Base-by-base conservation (phyloP, 2,329 filamentous ascomycete species). In the Rhexocercosporidium sp. region DNA sequence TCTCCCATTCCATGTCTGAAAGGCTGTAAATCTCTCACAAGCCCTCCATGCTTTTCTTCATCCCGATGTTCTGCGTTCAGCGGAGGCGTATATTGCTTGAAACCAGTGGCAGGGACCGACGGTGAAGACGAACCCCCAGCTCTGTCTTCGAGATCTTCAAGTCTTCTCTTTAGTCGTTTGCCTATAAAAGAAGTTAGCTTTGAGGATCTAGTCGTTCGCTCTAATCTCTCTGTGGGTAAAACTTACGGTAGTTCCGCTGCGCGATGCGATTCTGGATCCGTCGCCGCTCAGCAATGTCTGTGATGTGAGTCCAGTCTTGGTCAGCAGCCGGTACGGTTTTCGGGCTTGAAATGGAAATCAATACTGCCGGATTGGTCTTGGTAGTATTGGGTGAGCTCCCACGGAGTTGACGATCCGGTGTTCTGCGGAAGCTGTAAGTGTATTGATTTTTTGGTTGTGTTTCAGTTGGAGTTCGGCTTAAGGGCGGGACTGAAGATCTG, bases 221-320 rank as follows among this genome's bases (percentile, higher is more conserved):
- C 34, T 2, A 14, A 4, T 31, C 18, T 18, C 8, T 14, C 14
- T 4, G 20, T 4, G 9, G 29, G 3, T 1, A 12, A 39, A 3
- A 65, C 62, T 51, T 49, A 59, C 51, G 39, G 20, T 65, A 65
- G 20, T 65, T 65, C 31, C 62, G 59, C 44, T 65, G 53, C 3
- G 53, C 54, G 5, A 51, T 59, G 1, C 91, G 54, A 20, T 65
- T 65, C 25, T 65, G 62, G 22, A 65, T 51, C 5, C 88, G 84
- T 44, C 62, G 49, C 37, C 62, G 34, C 41, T 64, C 53, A 8
- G 53, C 54, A 16, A 65, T 46, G 16, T 65, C 62, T 14, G 53
- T 39, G 44, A 65, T 59, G 29, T 47, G 25, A n/a, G 29, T 59
- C 62, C 54, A 65, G 41, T 59, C 31, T 65, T 65, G 41, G 3